Percentiles rank a stretch among this genome's conserved stretches.
phyloP scores from a whole-genome alignment of 1,284 basidiomycete genomes.

The Tilletia caries region DNA sequence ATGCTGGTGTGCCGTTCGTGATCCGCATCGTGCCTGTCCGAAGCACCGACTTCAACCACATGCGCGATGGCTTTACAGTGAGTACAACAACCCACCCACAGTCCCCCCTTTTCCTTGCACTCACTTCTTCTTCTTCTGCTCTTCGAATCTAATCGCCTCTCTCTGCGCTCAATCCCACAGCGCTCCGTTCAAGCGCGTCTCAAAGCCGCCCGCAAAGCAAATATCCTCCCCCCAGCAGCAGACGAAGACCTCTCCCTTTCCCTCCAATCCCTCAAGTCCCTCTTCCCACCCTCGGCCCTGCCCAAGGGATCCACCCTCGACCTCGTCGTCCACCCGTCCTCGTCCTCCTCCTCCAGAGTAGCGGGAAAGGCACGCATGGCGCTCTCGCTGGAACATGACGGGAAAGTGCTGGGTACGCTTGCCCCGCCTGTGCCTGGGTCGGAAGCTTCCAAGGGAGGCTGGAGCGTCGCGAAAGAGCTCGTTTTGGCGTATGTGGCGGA shows the following conservation, averaged over 20 bases:
- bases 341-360: neutral
- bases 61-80: constrained; percentile 72
- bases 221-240: constrained; percentile 15
- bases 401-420: constrained; percentile 32
- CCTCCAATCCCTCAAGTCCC: constrained; percentile 55
- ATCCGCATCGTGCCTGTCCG: constrained; percentile 67
- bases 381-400: constrained; percentile 34
- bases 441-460: neutral
- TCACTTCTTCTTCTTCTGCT: neutral
- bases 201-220: constrained; percentile 56
- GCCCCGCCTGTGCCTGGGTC: constrained; percentile 4
- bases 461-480: constrained; percentile 33
- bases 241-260: constrained; percentile 45
- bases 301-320: constrained; percentile 57
- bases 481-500: constrained; percentile 48
- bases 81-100: neutral
- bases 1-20: constrained; percentile 27
- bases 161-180: neutral
- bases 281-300: constrained; percentile 57
- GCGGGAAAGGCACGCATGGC: neutral
- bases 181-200: constrained; percentile 70
- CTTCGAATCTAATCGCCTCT: neutral
- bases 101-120: neutral
- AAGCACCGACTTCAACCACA: constrained; percentile 72
- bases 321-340: constrained; percentile 39